Evolutionary conservation across 306 rosid genomes (phyloP).

Genomic region (Castanopsis chinensis): DNA sequence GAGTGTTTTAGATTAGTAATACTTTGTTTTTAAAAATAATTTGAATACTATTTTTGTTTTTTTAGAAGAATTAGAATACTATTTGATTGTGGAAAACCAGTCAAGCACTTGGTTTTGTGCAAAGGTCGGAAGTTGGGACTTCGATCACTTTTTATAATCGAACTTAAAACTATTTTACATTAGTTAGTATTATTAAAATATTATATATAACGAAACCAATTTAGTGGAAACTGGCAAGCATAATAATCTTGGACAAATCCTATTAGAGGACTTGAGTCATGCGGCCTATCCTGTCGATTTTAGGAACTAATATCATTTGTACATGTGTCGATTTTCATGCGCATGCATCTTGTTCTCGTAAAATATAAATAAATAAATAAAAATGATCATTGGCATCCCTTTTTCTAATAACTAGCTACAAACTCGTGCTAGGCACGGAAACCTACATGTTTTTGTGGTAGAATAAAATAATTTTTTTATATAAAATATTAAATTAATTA

Average conservation of each 20-base stretch:
- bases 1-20: not conserved
- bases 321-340: not conserved
- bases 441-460: too few relatives aligned
- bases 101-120: constrained; percentile 15
- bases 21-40: not conserved
- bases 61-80: not conserved
- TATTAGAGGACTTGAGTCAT: not conserved
- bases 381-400: too few relatives aligned
- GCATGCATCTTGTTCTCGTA: not conserved
- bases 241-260: not conserved
- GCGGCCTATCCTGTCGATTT: not conserved
- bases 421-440: too few relatives aligned
- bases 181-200: not conserved
- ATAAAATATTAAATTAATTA: too few relatives aligned
- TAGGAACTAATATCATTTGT: not conserved
- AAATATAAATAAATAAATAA: not conserved
- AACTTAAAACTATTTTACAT: not conserved
- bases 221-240: too few relatives aligned
- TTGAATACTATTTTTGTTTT: not conserved
- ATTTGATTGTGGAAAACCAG: constrained; percentile 7
- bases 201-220: not conserved
- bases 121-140: not conserved
- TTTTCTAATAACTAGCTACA: too few relatives aligned
- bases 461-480: too few relatives aligned
- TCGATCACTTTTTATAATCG: not conserved